Base-by-base conservation (phyloP, 768 basidiomycete species). In the Trametes sanguinea region DNA sequence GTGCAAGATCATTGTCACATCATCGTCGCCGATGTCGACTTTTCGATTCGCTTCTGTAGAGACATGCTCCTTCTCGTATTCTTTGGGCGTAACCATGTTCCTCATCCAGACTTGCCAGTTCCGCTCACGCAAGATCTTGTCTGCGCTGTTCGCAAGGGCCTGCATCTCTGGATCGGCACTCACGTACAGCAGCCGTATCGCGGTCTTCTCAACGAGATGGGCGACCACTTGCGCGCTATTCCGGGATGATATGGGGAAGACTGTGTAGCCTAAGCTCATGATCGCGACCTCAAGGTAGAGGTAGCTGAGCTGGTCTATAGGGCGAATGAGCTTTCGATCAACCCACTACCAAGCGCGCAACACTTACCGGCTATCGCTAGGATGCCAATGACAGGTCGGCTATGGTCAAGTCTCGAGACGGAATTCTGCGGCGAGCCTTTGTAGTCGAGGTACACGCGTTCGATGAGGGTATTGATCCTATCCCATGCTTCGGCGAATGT, bases 221-320 rank as follows among this genome's bases (percentile, higher is more conserved):
- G 75, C 75, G 6, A 75, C 61, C 1, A 67, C 71, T 4, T 55
- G 57, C 10, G 67, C 54, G 7, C 68, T 71, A 58, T 72, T 73
- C 35, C 67, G 68, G 4, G 67, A 54, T 0, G 72, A 70, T 16
- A 73, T 57, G 3, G 69, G 65, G 60, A 71, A 71, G 8, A 61
- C 65, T 30, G 44, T 48, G 46, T 50, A 53, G 8, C 68, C 69
- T 6, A 65, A 61, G n/a, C 61, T 46, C 40, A 70, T 56, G 39
- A 70, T 43, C 11, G 67, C 67, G 29, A 67, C 33, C 29, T 63
- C 27, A 10, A 48, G 7, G 14, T 61, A 59, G 16, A 52, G 14
- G 58, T 66, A 69, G 14, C 60, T 59, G 43, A 68, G 51, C 8
- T 56, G 44, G 42, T 79, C 78, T 67, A 45, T 5, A 14, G 17